phyloP scores from a whole-genome alignment of 2,329 filamentous ascomycete genomes.

The Boeremia lycopersici region DNA sequence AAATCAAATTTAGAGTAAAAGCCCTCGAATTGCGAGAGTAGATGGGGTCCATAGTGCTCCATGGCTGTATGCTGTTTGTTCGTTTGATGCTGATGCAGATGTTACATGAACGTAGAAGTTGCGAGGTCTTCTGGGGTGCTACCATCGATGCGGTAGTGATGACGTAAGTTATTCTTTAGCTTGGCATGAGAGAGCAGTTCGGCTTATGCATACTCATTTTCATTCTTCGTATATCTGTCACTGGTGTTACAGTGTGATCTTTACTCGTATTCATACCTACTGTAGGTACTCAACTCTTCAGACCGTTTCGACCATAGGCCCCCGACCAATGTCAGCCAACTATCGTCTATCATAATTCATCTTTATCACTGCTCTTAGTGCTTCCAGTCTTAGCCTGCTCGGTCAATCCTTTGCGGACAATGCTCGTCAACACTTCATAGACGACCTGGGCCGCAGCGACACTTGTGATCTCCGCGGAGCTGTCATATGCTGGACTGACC shows the following conservation, averaged over 20 bases:
- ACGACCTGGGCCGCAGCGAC: constrained; percentile 83
- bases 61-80: constrained; percentile 25
- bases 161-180: constrained; percentile 23
- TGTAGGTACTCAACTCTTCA: background rate
- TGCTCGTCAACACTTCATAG: constrained; percentile 82
- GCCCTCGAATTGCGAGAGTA: constrained; percentile 53
- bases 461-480: constrained; percentile 77
- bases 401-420: constrained; percentile 65
- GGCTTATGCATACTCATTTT: background rate
- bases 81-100: background rate
- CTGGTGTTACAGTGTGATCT: too few relatives aligned
- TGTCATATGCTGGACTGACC: constrained; percentile 85
- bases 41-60: constrained; percentile 54
- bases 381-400: constrained; percentile 42
- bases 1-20: constrained; percentile 59
- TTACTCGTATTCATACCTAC: too few relatives aligned
- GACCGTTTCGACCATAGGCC: background rate
- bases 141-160: constrained; percentile 19
- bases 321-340: background rate
- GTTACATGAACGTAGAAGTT: background rate
- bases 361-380: constrained; percentile 24
- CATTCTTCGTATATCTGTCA: background rate
- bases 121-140: background rate
- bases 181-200: constrained; percentile 12
- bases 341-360: constrained; percentile 31